Percentiles rank a stretch among this genome's conserved stretches.
Evolutionary conservation across 2,329 filamentous ascomycete genomes (phyloP).

Genomic region (Teratosphaeriaceae sp.): DNA sequence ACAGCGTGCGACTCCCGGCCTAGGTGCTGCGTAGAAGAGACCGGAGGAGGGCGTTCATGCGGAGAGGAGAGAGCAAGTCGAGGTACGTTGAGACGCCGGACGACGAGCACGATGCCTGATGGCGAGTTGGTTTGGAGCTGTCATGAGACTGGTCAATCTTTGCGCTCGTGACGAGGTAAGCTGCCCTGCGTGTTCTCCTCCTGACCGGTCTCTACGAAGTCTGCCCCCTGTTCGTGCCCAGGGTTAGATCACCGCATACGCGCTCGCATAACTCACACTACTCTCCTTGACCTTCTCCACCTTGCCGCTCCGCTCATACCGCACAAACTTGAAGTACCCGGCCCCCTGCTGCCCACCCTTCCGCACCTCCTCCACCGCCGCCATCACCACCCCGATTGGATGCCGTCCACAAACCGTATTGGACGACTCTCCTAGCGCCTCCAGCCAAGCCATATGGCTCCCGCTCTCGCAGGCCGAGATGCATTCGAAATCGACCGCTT

Average conservation of each 20-base stretch:
- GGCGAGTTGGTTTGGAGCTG: too few relatives aligned
- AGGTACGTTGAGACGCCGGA: too few relatives aligned
- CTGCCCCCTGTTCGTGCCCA: too few relatives aligned
- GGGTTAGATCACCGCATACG: constrained; percentile 74
- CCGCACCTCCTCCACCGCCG: constrained; percentile 63
- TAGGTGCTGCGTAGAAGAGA: too few relatives aligned
- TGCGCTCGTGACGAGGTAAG: too few relatives aligned
- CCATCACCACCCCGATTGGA: constrained; percentile 90
- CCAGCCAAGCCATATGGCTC: constrained; percentile 61
- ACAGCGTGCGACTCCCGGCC: too few relatives aligned
- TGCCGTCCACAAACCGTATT: constrained; percentile 95
- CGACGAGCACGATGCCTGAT: too few relatives aligned
- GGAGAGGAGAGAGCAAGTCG: too few relatives aligned
- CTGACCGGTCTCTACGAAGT: too few relatives aligned
- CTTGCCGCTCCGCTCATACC: constrained; percentile 81
- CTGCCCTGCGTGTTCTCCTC: too few relatives aligned
- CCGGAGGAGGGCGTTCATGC: too few relatives aligned
- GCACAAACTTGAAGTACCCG: constrained; percentile 63
- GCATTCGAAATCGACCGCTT: constrained; percentile 67
- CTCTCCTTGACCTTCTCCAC: constrained; percentile 62
- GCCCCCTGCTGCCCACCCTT: constrained; percentile 19
- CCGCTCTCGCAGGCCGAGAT: constrained; percentile 82
- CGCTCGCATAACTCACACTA: constrained; percentile 93
- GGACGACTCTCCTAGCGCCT: constrained; percentile 61
- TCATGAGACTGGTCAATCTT: too few relatives aligned